Base-by-base conservation (phyloP, 164 flowering plant genomes). In the Umbilicus rupestris region DNA sequence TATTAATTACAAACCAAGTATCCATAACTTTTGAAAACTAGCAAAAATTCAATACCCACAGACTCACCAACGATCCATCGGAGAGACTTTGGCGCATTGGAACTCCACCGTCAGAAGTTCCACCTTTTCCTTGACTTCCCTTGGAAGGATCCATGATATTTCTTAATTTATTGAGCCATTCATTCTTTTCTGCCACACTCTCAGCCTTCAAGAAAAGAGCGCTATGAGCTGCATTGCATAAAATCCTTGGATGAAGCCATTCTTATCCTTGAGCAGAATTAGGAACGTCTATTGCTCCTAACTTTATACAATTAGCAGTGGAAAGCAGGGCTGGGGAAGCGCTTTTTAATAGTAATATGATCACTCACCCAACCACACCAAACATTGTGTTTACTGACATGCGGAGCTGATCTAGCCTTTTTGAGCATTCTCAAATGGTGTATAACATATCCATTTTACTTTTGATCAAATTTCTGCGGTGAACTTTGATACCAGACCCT, bases 1-100 rank as follows among this genome's bases (percentile, higher is more conserved):
- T 30, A 31, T 0, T 12, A 7, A 60, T 8, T n/a, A 16, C 26
- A 29, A 33, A 31, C 22, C 6, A 29, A n/a, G 20, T 5, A 55
- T 20, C 6, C 12, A 41, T 41, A 6, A 41, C 16, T 26, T 28
- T 26, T 14, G 33, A 55, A 14, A 55, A 55, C 60, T 17, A 55
- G 33, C 29, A 26, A 12, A 12, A 14, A 11, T 55, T 14, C 10
- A 29, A 6, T 33, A 5, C 39, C 19, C 44, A 68, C 58, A 44
- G 71, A 82, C 97, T 79, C 68, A 95, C 99, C 42, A 92, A 83
- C 58, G 98, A 92, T 74, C 99, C 97, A 70, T 95, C 99, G 58
- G 98, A 95, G 57, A 81, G 86, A 76, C 98, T 92, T 62, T 92
- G 98, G 33, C 99, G 79, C 76, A 95, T 80, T 30, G 86, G 66